A percentile compares a stretch with the other conserved stretches of the same genome.
Conservation (phyloP, 176 grass and related monocot genomes). For the Stipa capillata region DNA sequence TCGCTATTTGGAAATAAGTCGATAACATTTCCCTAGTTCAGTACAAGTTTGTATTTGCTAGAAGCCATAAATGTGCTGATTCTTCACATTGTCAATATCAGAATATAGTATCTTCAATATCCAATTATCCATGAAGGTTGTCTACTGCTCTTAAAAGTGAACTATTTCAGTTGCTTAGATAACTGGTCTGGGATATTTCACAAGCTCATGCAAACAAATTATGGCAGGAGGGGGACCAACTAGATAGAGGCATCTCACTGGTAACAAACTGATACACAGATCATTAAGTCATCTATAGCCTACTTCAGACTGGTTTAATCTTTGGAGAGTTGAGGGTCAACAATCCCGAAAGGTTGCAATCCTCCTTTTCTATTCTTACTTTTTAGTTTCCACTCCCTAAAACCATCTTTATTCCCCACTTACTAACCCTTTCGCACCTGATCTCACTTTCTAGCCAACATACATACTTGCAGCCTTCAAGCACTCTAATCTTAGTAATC, state of each 20-base stretch:
- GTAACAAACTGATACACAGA: not conserved
- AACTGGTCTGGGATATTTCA: not conserved
- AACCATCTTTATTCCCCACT: not conserved
- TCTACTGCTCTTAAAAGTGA: not conserved
- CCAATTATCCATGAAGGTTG: not conserved
- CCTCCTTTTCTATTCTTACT: not conserved
- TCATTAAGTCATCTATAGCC: not conserved
- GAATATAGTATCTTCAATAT: not conserved
- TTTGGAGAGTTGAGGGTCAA: not conserved
- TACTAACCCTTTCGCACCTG: not conserved
- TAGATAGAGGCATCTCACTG: not conserved
- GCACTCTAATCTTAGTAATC: not conserved
- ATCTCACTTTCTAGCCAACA: not conserved
- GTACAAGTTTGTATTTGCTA: not conserved
- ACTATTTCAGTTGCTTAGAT: not conserved
- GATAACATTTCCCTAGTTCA: not conserved
- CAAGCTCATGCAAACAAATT: slow-evolving; percentile 5
- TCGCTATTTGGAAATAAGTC: not conserved
- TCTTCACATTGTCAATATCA: not conserved
- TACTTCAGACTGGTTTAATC: not conserved
- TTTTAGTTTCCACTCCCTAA: not conserved
- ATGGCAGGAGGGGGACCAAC: not conserved
- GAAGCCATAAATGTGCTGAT: not conserved
- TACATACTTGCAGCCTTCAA: not conserved
- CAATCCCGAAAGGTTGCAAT: not conserved